Percentiles rank a stretch among this genome's conserved stretches.
These are phyloP conservation scores for Silene latifolia DNA, from an alignment of 148 eudicot genomes.

Conservation along the genomic window DNA sequence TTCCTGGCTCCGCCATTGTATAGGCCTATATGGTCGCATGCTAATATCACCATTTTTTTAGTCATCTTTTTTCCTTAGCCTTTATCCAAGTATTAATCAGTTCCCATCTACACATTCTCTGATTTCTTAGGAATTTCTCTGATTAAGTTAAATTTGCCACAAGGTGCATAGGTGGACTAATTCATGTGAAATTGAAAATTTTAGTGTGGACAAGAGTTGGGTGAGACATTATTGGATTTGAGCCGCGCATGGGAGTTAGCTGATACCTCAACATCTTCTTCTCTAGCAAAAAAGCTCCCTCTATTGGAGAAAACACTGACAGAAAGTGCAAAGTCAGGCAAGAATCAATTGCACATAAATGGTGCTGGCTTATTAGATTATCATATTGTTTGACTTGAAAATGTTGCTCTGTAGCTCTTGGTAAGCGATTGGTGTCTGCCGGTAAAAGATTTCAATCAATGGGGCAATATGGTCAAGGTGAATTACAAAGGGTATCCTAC, in stretches of 20 bases:
- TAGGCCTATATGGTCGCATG: too few species aligned
- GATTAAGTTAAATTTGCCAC: not conserved
- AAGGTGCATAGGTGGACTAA: constrained; percentile 2
- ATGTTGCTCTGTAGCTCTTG: constrained; percentile 56
- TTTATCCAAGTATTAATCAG: too few species aligned
- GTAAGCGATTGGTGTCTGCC: constrained; percentile 77
- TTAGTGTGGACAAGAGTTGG: constrained; percentile 86
- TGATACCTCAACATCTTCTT: constrained; percentile 68
- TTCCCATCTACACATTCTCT: too few species aligned
- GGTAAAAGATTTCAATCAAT: constrained; percentile 90
- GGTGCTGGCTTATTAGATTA: constrained; percentile 2
- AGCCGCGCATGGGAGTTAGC: constrained; percentile 89
- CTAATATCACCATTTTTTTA: too few species aligned
- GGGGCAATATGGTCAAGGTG: constrained; percentile 98
- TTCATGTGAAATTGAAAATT: constrained; percentile 18
- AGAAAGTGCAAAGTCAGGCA: constrained; percentile 63
- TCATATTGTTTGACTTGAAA: constrained; percentile 5
- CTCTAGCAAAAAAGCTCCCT: constrained; percentile 67
- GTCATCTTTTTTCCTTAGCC: too few species aligned
- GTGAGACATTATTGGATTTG: constrained; percentile 66
- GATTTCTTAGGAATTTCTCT: too few species aligned
- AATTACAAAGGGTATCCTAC: constrained; percentile 67
- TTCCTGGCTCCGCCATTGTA: too few species aligned
- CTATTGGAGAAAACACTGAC: constrained; percentile 40
- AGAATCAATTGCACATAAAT: constrained; percentile 13